phyloP scores from a whole-genome alignment of 2,329 filamentous ascomycete species.

The Aspergillus viridinutans region DNA sequence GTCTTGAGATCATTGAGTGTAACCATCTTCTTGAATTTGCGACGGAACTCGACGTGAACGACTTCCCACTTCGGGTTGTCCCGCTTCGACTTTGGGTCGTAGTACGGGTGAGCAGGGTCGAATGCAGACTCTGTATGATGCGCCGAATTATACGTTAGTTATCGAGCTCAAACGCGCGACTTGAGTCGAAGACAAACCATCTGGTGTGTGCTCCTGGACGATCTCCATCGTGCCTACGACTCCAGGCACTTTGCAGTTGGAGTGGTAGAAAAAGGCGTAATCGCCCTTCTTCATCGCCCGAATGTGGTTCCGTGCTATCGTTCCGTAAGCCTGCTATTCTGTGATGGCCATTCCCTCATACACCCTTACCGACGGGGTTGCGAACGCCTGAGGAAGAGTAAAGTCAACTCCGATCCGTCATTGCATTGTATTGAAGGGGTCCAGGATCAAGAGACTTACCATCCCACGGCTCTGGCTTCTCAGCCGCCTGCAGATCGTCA shows the following conservation, averaged over 20 bases:
- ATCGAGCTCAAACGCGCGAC: neutral
- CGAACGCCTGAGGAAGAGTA: conserved; percentile 38
- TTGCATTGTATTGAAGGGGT: neutral
- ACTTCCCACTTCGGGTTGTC: conserved; percentile 77
- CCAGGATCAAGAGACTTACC: conserved; percentile 51
- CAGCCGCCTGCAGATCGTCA: conserved; percentile 72
- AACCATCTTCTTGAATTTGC: conserved; percentile 71
- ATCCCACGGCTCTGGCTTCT: conserved; percentile 83
- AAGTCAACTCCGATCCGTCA: neutral
- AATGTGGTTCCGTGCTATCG: conserved; percentile 76
- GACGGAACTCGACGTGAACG: conserved; percentile 81
- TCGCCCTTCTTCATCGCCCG: conserved; percentile 88
- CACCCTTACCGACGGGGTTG: conserved; percentile 37
- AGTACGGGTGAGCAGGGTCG: conserved; percentile 71
- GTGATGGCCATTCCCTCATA: neutral
- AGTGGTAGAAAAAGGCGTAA: conserved; percentile 95
- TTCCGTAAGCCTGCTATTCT: conserved; percentile 13
- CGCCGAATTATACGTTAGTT: conserved; percentile 6
- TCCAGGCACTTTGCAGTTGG: conserved; percentile 82
- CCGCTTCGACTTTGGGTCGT: conserved; percentile 69
- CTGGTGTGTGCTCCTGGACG: conserved; percentile 74
- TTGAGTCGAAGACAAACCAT: conserved; percentile 54
- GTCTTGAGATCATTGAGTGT: conserved; percentile 67
- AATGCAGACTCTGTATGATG: conserved; percentile 59
- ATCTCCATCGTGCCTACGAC: conserved; percentile 88